These are phyloP conservation scores for Clarireedia hainanense DNA, from an alignment of 2,329 filamentous ascomycete species.

Conservation along the genomic window DNA sequence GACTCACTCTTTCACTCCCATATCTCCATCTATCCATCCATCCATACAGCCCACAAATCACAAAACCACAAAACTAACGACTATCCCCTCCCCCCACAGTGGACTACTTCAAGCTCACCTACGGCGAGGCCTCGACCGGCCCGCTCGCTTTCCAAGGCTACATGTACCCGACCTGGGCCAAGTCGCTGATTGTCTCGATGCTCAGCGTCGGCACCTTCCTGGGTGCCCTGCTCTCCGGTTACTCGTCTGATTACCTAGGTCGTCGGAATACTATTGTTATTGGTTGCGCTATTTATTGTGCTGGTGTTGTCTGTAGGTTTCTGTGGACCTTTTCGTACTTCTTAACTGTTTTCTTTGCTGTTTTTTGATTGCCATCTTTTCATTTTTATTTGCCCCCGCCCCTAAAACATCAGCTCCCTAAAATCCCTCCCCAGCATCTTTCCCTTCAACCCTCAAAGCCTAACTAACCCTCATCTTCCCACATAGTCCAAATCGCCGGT, in stretches of 20 bases:
- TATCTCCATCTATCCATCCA: neutral
- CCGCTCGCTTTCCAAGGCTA: conserved; percentile 21
- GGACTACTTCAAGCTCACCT: conserved; percentile 5
- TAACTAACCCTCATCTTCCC: conserved; percentile 9
- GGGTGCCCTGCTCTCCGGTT: conserved; percentile 38
- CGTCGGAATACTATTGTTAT: conserved; percentile 20
- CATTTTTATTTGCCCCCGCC: too few species aligned
- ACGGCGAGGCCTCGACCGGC: neutral
- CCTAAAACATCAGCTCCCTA: too few species aligned
- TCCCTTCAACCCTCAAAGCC: too few species aligned
- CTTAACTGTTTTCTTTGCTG: too few species aligned
- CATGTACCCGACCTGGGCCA: conserved; percentile 46
- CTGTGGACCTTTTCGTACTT: too few species aligned
- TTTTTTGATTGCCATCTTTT: too few species aligned
- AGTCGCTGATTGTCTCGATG: conserved; percentile 60
- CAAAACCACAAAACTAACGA: neutral
- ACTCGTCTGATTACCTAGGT: conserved; percentile 34
- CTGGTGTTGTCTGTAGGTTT: conserved; percentile 12
- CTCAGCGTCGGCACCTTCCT: conserved; percentile 76
- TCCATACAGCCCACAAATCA: too few species aligned
- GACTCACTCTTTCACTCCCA: neutral
- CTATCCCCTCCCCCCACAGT: neutral
- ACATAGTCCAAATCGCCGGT: conserved; percentile 29
- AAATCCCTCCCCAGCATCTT: too few species aligned
- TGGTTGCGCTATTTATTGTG: conserved; percentile 19